phyloP scores from a whole-genome alignment of 1,284 basidiomycete genomes.

The Trametes versicolor region DNA sequence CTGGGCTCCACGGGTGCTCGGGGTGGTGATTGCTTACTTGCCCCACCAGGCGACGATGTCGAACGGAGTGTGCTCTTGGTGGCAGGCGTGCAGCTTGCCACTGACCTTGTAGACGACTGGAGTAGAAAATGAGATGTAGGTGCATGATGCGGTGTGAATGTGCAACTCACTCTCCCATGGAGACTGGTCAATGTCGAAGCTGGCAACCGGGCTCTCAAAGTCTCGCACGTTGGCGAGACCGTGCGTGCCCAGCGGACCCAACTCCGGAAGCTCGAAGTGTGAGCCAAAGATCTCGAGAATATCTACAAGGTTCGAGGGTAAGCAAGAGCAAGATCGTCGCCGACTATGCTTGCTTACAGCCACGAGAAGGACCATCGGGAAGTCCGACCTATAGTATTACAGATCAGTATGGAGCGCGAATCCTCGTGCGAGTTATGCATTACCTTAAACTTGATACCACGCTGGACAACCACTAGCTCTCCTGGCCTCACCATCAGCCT shows the following conservation, averaged over 20 bases:
- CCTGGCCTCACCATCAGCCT: constrained; percentile 69
- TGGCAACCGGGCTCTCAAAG: constrained; percentile 70
- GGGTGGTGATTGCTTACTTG: constrained; percentile 54
- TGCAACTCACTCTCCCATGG: constrained; percentile 63
- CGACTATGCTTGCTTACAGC: constrained; percentile 47
- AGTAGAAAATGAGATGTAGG: constrained; percentile 9
- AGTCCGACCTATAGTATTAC: constrained; percentile 49
- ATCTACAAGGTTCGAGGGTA: constrained; percentile 4
- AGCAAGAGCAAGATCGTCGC: no score
- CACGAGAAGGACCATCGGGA: constrained; percentile 65
- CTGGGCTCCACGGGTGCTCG: not conserved
- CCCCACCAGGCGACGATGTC: constrained; percentile 80
- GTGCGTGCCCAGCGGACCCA: constrained; percentile 71
- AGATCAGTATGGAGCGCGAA: not conserved
- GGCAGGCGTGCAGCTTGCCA: constrained; percentile 64
- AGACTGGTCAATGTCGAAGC: constrained; percentile 69
- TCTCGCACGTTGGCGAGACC: constrained; percentile 72
- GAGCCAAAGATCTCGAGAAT: constrained; percentile 68
- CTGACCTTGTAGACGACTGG: constrained; percentile 64
- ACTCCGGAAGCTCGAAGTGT: constrained; percentile 72
- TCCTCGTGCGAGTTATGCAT: not conserved
- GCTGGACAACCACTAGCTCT: constrained; percentile 70
- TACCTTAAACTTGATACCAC: constrained; percentile 74
- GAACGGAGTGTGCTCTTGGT: constrained; percentile 75
- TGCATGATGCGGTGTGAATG: not conserved